Conservation (phyloP, 805 yeast genomes). For the Saccharomycopsis sp. region DNA sequence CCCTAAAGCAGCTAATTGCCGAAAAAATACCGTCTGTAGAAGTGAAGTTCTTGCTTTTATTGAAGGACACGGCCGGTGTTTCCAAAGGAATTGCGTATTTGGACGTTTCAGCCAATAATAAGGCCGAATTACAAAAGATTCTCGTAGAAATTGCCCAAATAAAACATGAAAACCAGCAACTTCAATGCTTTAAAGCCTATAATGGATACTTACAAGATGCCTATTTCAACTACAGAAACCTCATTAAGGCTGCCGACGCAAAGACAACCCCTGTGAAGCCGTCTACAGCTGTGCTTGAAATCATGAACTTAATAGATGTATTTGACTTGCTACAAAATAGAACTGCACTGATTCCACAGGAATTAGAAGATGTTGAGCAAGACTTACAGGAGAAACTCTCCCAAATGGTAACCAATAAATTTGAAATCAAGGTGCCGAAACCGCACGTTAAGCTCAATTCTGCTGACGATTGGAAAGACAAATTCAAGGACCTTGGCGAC, state of each 20-base stretch:
- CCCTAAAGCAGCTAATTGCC: slow-evolving; percentile 29
- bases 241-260: slow-evolving; percentile 21
- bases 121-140: slow-evolving; percentile 24
- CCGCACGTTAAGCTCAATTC: slow-evolving; percentile 31
- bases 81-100: slow-evolving; percentile 55
- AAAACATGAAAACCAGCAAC: slow-evolving; percentile 31
- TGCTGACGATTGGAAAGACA: slow-evolving; percentile 36
- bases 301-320: slow-evolving; percentile 56
- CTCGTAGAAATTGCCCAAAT: slow-evolving; percentile 31
- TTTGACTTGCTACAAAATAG: slow-evolving; percentile 27
- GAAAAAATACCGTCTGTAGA: slow-evolving; percentile 14
- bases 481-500: slow-evolving; percentile 26
- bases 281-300: slow-evolving; percentile 45
- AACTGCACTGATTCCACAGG: background rate
- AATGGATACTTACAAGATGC: slow-evolving; percentile 26
- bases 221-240: slow-evolving; percentile 23
- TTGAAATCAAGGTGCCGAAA: slow-evolving; percentile 52
- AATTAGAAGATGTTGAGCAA: slow-evolving; percentile 38
- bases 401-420: slow-evolving; percentile 43
- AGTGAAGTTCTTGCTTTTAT: slow-evolving; percentile 35
- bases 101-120: slow-evolving; percentile 31
- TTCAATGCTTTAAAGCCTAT: slow-evolving; percentile 36
- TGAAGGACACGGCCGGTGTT: slow-evolving; percentile 42
- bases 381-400: slow-evolving; percentile 37
- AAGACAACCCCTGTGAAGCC: slow-evolving; percentile 29